Base-by-base conservation (phyloP, 768 basidiomycete genomes). In the Sarcodon aspratus region DNA sequence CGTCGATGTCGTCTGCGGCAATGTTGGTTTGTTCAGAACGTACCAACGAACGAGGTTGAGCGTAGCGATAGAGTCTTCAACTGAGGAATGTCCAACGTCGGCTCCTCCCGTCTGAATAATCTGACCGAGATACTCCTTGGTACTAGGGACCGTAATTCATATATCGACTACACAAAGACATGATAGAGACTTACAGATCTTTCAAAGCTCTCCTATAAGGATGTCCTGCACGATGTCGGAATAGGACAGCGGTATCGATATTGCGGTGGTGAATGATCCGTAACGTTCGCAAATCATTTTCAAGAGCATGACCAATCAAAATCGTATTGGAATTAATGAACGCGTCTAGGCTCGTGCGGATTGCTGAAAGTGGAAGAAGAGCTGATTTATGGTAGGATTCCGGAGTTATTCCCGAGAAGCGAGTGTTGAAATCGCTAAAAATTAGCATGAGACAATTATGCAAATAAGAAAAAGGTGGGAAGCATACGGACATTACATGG, bases 201-300 rank as follows among this genome's bases (percentile, higher is more conserved):
- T 81, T 75, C 33, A 99, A 68, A 0, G 93, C 80, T 38, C 85
- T 74, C 31, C 92, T 74, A 61, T 80, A 95, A 0, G 82, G 82
- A 11, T 63, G 69, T 4, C 95, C 94, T 9, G 78, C 71, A 0
- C 81, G 64, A 62, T 98, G 96, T 8, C 90, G 92, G 58, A 94
- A 95, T 11, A 98, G 68, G 12, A 85, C 67, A 0, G 80, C 84
- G 0, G 96, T 98, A 58, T 99, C 96, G 32, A 99, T 74, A 52
- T 91, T 82, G 52, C 71, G 77, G 51, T 76, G 73, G 62, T 99
- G 96, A 1, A 98, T 66, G 57, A 98, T 80, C 12, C 96, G 75
- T 53, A 99, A 67, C 7, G 95, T 85, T 61, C 84, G 87, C 54
- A 99, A 67, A 61, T 99, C 96, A 62, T 98, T 98, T 53, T 98